phyloP scores from a whole-genome alignment of 2,329 filamentous ascomycete species.

The Beauveria sp. region DNA sequence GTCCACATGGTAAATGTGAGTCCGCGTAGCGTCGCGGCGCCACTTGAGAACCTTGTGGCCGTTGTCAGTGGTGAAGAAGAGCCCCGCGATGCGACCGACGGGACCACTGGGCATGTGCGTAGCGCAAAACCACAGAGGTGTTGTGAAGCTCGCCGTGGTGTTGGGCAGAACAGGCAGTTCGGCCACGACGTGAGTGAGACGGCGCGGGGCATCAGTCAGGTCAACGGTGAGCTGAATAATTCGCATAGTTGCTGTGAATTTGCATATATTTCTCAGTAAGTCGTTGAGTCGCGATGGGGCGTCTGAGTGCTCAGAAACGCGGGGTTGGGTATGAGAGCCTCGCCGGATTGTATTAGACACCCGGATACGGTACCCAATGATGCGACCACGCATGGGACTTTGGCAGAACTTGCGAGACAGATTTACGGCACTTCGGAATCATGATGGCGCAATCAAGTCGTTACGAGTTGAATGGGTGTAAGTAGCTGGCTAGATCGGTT shows the following conservation, averaged over 20 bases:
- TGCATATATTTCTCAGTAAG: not conserved
- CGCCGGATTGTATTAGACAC: no score
- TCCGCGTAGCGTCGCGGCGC: conserved; percentile 2
- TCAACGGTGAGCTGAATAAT: conserved; percentile 7
- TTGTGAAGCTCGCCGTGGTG: conserved; percentile 6
- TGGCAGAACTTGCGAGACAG: no score
- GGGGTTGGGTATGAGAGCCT: not conserved
- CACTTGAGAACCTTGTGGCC: not conserved
- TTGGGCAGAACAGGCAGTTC: conserved; percentile 5
- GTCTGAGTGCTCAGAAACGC: not conserved
- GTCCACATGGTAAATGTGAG: conserved; percentile 10
- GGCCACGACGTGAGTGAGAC: conserved; percentile 2
- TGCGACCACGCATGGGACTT: no score
- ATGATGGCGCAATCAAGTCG: no score
- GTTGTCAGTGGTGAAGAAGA: not conserved
- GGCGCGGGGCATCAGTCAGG: conserved; percentile 4
- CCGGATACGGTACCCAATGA: no score
- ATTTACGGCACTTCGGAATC: no score
- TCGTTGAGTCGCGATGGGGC: not conserved
- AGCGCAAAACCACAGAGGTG: conserved; percentile 10
- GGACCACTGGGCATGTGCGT: conserved; percentile 6
- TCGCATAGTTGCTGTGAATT: not conserved
- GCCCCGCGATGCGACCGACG: not conserved
- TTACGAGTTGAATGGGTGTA: no score
- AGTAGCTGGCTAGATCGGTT: no score